Evolutionary conservation across 306 rosid species (phyloP).

Genomic region (Dicorynia guianensis): DNA sequence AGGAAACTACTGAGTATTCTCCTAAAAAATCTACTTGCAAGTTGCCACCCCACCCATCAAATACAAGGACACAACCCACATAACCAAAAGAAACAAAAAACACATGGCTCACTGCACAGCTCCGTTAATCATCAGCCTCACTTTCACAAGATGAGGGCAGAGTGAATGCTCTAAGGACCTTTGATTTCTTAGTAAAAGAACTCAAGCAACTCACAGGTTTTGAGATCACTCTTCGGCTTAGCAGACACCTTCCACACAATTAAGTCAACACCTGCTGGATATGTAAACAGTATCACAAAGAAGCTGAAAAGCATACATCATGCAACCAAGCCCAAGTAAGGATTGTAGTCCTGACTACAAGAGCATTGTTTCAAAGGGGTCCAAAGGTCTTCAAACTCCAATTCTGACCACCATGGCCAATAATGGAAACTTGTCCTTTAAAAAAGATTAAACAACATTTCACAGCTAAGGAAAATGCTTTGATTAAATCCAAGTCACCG

Average conservation of each 20-base stretch:
- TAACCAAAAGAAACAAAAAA: not conserved
- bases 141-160: not conserved
- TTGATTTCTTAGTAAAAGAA: slow-evolving; percentile 9
- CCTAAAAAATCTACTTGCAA: not conserved
- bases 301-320: not conserved
- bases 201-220: slow-evolving; percentile 9
- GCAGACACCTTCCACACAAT: not conserved
- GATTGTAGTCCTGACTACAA: not conserved
- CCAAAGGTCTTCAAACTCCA: slow-evolving; percentile 20
- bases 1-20: not conserved
- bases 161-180: not conserved
- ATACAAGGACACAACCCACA: not conserved
- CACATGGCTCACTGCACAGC: not conserved
- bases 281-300: not conserved
- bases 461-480: not conserved
- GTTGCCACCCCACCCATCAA: not conserved
- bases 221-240: slow-evolving; percentile 3
- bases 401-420: not conserved
- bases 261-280: not conserved
- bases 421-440: not conserved
- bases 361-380: not conserved
- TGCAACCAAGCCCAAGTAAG: not conserved
- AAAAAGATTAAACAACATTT: not conserved
- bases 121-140: not conserved
- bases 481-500: slow-evolving; percentile 2